Percentiles rank a stretch among this genome's conserved stretches.
These are phyloP conservation scores for Dendrobium chrysotoxum DNA, from an alignment of 106 monocot species.

Conservation along the genomic window DNA sequence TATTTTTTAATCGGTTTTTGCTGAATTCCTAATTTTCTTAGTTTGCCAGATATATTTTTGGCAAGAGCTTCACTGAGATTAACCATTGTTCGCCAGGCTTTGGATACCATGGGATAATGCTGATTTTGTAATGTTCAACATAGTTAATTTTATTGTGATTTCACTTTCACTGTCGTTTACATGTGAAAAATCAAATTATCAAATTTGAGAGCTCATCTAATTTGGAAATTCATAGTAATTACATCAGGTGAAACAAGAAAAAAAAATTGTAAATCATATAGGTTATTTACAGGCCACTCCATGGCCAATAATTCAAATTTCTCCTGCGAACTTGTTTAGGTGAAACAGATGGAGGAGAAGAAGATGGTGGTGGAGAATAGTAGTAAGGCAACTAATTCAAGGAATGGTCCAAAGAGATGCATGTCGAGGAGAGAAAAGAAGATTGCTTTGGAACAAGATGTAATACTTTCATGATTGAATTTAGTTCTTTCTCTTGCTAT, in stretches of 20 bases:
- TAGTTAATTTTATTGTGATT: background rate
- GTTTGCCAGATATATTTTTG: background rate
- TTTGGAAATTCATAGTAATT: background rate
- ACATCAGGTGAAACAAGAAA: background rate
- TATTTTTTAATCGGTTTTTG: background rate
- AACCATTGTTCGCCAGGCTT: background rate
- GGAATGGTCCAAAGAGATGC: constrained; percentile 16
- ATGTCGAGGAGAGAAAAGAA: constrained; percentile 67
- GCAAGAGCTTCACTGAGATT: background rate
- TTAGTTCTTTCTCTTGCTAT: constrained; percentile 3
- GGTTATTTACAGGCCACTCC: background rate
- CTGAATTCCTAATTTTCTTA: background rate
- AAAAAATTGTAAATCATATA: background rate
- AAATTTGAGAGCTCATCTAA: background rate
- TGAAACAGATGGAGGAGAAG: constrained; percentile 46
- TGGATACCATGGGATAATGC: background rate
- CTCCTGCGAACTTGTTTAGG: background rate
- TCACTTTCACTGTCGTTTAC: background rate
- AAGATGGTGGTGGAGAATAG: constrained; percentile 30
- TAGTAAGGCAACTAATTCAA: constrained; percentile 9
- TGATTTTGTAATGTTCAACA: background rate
- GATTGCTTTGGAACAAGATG: constrained; percentile 81
- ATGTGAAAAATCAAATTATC: background rate
- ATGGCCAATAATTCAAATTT: too few relatives aligned
- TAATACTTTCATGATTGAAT: constrained; percentile 18